Evolutionary conservation across 1,139 yeast genomes (phyloP).

Genomic region (Lizanozyma gosingica): DNA sequence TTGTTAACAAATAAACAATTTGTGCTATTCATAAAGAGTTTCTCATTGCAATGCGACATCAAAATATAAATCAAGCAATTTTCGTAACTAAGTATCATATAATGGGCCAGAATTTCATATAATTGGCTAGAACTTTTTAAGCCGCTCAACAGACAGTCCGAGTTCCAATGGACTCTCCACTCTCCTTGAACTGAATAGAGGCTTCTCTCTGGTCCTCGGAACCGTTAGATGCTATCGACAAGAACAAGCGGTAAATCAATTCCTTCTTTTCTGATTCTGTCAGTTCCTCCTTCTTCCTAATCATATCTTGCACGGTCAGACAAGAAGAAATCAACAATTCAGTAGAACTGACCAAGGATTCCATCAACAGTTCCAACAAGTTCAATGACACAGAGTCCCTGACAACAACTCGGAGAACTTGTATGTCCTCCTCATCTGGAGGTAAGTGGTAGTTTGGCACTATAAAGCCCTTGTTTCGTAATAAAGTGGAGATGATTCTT

Average conservation of each 20-base stretch:
- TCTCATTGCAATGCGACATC: too few species aligned
- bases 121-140: too few species aligned
- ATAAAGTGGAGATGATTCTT: conserved; percentile 57
- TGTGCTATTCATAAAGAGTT: too few species aligned
- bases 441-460: conserved; percentile 88
- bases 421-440: conserved; percentile 42
- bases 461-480: conserved; percentile 80
- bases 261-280: conserved; percentile 14
- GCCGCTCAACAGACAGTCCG: too few species aligned
- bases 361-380: conserved; percentile 62
- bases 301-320: conserved; percentile 17
- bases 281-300: conserved; percentile 11
- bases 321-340: conserved; percentile 42
- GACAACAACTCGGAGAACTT: conserved; percentile 80
- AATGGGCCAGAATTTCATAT: too few species aligned
- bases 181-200: background rate
- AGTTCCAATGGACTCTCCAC: background rate
- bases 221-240: conserved; percentile 33
- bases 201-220: conserved; percentile 18
- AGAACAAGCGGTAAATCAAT: conserved; percentile 24
- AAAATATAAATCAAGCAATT: too few species aligned
- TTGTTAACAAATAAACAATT: too few species aligned
- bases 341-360: conserved; percentile 49
- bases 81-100: too few species aligned
- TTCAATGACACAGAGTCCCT: conserved; percentile 65